Evolutionary conservation across 1,284 basidiomycete species (phyloP), one percentile per base, ranked within the genome.

Genomic region (Peniophora sp.): DNA sequence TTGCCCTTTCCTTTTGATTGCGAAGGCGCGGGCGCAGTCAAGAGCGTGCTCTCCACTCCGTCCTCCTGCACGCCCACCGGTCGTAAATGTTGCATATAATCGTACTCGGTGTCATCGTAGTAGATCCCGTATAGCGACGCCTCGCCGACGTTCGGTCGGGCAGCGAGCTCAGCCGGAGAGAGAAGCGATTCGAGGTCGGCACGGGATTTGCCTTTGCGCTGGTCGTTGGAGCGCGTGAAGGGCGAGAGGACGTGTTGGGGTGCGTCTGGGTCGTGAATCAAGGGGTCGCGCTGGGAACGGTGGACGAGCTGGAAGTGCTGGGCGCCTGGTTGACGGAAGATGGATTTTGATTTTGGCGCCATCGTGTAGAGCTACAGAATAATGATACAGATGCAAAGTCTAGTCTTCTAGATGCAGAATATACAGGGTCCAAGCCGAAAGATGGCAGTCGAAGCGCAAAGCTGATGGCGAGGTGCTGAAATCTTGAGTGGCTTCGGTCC

Each of bases 1-100:
- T 72, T 71, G 12, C 66, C 57, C 53, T 66, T 69, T 51, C 62
- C 56, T 55, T 69, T 58, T n/a, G 60, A 51, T 46, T 54, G 67
- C 69, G 10, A 60, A 53, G 43, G 61, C 65, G 60, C 56, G 5
- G 85, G 84, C 15, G 85, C 89, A 57, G 90, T 85, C 44, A 95
- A 74, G 54, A 92, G 74, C 35, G 88, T 66, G 55, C 80, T 86
- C 36, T 89, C 88, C 10, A 89, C 79, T 3, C 85, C 88, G 39
- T 88, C 88, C 61, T 86, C 83, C 55, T 83, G 74, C 3, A 76
- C 56, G 3, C 91, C 92, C 41, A 92, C 81, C 1, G 79, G 63
- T 20, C 89, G 84, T 35, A 99, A 76, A 70, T 99, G 97, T 68
- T 96, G 88, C 92, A 98, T 96, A 73, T 99, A 99, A 68, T 99